Percentiles rank a stretch among this genome's conserved stretches.
Conservation (phyloP, 2,329 filamentous ascomycete genomes). For the Hortaea werneckii region DNA sequence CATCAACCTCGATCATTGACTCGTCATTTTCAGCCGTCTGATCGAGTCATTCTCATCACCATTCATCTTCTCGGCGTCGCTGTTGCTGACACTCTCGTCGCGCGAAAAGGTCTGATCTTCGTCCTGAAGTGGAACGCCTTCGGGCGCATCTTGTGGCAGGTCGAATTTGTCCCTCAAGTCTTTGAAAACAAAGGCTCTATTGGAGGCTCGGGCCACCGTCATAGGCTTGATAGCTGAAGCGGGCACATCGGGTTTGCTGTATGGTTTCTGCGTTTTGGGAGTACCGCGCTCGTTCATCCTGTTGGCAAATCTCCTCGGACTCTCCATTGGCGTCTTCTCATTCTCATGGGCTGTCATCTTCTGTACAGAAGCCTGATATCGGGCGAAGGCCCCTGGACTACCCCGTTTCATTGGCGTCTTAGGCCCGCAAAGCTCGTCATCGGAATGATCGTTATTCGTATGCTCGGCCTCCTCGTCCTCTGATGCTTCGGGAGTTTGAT, state of each 20-base stretch:
- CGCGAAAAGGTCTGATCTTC: slow-evolving; percentile 1
- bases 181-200: slow-evolving; percentile 16
- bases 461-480: slow-evolving; percentile 5
- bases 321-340: background rate
- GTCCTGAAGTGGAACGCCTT: background rate
- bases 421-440: slow-evolving; percentile 23
- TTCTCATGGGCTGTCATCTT: slow-evolving; percentile 4
- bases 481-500: background rate
- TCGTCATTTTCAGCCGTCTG: background rate
- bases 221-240: slow-evolving; percentile 12
- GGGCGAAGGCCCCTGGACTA: slow-evolving; percentile 10
- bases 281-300: slow-evolving; percentile 9
- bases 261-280: slow-evolving; percentile 18
- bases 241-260: slow-evolving; percentile 10
- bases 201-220: slow-evolving; percentile 15
- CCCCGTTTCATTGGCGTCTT: slow-evolving; percentile 24
- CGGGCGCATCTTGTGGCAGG: slow-evolving; percentile 2
- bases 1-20: background rate
- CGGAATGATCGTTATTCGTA: slow-evolving; percentile 13
- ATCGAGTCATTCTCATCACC: background rate
- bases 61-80: background rate
- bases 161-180: slow-evolving; percentile 8
- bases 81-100: background rate
- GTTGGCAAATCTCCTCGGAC: slow-evolving; percentile 1
- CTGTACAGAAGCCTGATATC: slow-evolving; percentile 9